Evolutionary conservation across 169 alveolate species (phyloP), one percentile per base, ranked within the genome.

Genomic region (Theileria sp.): DNA sequence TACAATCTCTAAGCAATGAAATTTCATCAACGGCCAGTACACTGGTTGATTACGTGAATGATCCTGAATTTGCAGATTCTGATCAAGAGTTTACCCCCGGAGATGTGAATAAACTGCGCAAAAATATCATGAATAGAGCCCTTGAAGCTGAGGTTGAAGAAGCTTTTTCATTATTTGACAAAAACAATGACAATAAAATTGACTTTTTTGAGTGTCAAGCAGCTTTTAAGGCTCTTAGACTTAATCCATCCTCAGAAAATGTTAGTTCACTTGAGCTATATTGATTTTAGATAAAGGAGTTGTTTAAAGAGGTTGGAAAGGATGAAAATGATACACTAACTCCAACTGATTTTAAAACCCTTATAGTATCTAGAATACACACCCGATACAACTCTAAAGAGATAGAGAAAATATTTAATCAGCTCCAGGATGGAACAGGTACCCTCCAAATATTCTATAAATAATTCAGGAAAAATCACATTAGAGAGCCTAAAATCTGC

Each of bases 161-260:
- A 32, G 91, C 91, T 9, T 85, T 85, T 58, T 34, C 61, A 44
- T 64, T 85, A 44, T 85, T 85, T 62, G 91, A 85, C 74, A 71
- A 67, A 19, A 77, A 77, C 34, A 84, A 80, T 7, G 77, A 77
- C 34, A 67, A 83, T 6, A 21, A 38, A 21, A 36, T 85, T 19
- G 82, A 75, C 28, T 77, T 85, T 23, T 78, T 78, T 68, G 87
- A 85, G 34, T 85, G 91, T 38, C 87, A 85, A 62, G 91, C 87
- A 2, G 83, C 91, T n/a, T 85, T 85, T 78, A 56, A 81, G 44
- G 91, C 91, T 34, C 80, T 85, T 6, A 61, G 91, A 60, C 79
- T 85, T 51, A 74, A 77, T 44, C 69, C 85, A 13, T 71, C 85
- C n/a, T 49, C 74, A 8, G 84, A 73, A 21, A 54, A 81, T 67